These are phyloP conservation scores for Hypoxylon sp. DNA, from an alignment of 2,329 filamentous ascomycete genomes.

Conservation along the genomic window DNA sequence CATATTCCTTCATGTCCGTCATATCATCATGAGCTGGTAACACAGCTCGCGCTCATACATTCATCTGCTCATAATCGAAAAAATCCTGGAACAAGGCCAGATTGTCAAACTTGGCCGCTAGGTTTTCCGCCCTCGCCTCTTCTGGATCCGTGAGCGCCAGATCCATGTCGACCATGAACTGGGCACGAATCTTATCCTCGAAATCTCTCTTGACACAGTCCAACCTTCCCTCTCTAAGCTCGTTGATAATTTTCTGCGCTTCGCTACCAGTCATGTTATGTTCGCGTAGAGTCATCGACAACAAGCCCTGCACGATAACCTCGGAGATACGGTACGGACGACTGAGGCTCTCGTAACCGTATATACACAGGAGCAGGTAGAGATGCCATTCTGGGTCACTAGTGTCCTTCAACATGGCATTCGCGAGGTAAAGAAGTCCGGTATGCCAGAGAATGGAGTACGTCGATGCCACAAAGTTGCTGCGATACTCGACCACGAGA, in stretches of 20 bases:
- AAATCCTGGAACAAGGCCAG: slow-evolving; percentile 56
- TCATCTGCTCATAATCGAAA: slow-evolving; percentile 39
- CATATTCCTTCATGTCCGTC: neutral
- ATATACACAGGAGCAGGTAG: slow-evolving; percentile 58
- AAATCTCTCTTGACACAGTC: slow-evolving; percentile 40
- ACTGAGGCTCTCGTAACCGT: slow-evolving; percentile 57
- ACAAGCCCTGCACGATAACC: slow-evolving; percentile 54
- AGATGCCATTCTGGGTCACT: slow-evolving; percentile 53
- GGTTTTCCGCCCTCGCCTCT: slow-evolving; percentile 54
- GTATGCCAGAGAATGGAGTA: slow-evolving; percentile 60
- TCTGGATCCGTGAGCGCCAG: slow-evolving; percentile 56
- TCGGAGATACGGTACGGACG: slow-evolving; percentile 57
- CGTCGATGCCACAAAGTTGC: slow-evolving; percentile 53
- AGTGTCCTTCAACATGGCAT: slow-evolving; percentile 55
- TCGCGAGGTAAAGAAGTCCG: slow-evolving; percentile 58
- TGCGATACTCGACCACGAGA: slow-evolving; percentile 57
- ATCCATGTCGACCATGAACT: slow-evolving; percentile 58
- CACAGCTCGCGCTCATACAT: neutral
- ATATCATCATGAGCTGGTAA: neutral
- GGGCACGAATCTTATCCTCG: slow-evolving; percentile 52
- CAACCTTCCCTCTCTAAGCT: slow-evolving; percentile 51
- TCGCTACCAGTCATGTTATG: slow-evolving; percentile 52
- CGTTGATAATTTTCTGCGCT: slow-evolving; percentile 53
- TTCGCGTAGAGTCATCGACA: slow-evolving; percentile 57
- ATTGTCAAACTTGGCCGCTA: slow-evolving; percentile 55